Base-by-base conservation (phyloP, 2,329 filamentous ascomycete genomes). In the Calonectria naviculata region DNA sequence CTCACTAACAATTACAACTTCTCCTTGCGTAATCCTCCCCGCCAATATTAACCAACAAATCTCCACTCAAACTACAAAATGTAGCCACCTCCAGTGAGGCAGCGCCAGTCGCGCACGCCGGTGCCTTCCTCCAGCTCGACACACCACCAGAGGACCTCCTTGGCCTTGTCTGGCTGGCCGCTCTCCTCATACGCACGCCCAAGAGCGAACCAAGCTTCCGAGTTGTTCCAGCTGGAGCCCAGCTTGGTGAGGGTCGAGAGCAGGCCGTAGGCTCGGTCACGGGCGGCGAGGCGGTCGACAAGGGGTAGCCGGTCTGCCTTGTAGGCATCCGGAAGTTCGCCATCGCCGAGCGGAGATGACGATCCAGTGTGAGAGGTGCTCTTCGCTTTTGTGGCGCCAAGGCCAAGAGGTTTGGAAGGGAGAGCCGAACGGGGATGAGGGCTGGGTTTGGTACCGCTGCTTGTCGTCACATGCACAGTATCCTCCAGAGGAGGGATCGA, bases 131-230 rank as follows among this genome's bases (percentile, higher is more conserved):
- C 97, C 34, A 99, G 87, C 83, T 98, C 95, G 15, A 99, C 94
- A 78, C 95, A 97, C 95, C 96, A 98, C 97, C 97, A 98, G 8
- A 98, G 88, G 54, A 95, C 95, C 76, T 97, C 93, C 84, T 95
- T 97, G 17, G 97, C 93, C 85, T 96, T 97, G 42, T 97, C 94
- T 2, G 91, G 83, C 84, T 98, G 94, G 0, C 93, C 94, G 68
- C 94, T 94, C 80, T 95, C 91, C 83, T 99, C 97, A 79, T 98
- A 94, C 12, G 94, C 95, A 73, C 95, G 88, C 0, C 95, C 94
- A 38, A 99, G 89, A 5, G 93, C 90, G 79, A 95, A 96, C 97
- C 97, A 99, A 6, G 96, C 97, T 80, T 98, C 97, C 0, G 94
- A 92, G 81, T 93, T 90, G 82, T 98, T 96, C 97, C 97, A 99